Evolutionary conservation across 768 basidiomycete genomes (phyloP).

Genomic region (Termitomyces sp.): DNA sequence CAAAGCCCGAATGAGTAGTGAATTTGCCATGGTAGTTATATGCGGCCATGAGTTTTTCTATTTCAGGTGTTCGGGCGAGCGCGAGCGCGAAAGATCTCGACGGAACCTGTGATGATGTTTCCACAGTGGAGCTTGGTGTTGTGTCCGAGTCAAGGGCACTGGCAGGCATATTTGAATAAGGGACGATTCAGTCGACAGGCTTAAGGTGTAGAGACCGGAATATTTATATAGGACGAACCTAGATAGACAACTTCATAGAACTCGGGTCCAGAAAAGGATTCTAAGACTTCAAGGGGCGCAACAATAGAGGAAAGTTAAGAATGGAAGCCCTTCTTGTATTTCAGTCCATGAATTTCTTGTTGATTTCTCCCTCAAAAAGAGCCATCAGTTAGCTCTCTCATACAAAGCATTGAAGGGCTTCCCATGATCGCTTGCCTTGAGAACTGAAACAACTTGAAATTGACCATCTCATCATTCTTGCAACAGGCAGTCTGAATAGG

Average conservation of each 20-base stretch:
- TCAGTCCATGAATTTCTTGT: not conserved
- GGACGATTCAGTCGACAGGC: not conserved
- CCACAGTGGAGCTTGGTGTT: not conserved
- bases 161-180: not conserved
- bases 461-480: not conserved
- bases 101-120: not conserved
- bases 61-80: not conserved
- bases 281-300: not conserved
- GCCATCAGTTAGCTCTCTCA: not conserved
- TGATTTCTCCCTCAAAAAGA: not conserved
- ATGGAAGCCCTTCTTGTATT: not conserved
- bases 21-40: constrained; percentile 6
- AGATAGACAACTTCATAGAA: not conserved
- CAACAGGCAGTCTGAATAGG: too few species aligned
- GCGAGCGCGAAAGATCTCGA: constrained; percentile 6
- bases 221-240: not conserved
- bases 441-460: not conserved
- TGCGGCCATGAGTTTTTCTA: constrained; percentile 3
- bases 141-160: not conserved
- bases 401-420: not conserved
- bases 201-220: not conserved
- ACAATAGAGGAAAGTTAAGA: not conserved
- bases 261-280: not conserved
- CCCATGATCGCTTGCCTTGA: not conserved
- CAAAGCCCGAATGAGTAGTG: constrained; percentile 8